A percentile compares a stretch with the other conserved stretches of the same genome.
These are phyloP conservation scores for Zygotorulaspora danielsina DNA, from an alignment of 805 yeast species.

Conservation along the genomic window DNA sequence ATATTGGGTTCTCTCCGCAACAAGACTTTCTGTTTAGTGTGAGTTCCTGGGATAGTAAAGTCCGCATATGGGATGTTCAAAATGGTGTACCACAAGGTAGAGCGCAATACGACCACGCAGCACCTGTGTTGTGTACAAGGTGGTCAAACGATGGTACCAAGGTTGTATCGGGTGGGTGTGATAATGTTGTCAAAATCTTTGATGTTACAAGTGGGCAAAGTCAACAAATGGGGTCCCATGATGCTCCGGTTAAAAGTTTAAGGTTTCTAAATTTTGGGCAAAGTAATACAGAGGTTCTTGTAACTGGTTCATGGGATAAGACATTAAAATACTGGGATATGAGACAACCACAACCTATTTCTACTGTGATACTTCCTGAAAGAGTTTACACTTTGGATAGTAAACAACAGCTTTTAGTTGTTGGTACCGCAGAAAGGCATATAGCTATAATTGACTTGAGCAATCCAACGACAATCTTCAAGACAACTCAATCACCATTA, in stretches of 20 bases:
- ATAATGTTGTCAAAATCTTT: constrained; percentile 77
- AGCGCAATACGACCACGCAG: constrained; percentile 86
- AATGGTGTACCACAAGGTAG: constrained; percentile 81
- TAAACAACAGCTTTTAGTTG: constrained; percentile 74
- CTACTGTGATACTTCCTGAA: constrained; percentile 81
- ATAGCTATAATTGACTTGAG: constrained; percentile 72
- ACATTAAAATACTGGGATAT: constrained; percentile 93
- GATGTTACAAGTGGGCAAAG: constrained; percentile 80
- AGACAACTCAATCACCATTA: constrained; percentile 67
- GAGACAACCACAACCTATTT: constrained; percentile 76
- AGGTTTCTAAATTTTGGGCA: constrained; percentile 82
- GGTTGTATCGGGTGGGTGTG: constrained; percentile 85
- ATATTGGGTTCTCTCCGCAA: constrained; percentile 78
- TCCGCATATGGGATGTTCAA: constrained; percentile 82
- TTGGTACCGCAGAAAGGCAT: constrained; percentile 91
- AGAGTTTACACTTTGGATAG: constrained; percentile 87
- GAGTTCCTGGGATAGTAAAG: constrained; percentile 93
- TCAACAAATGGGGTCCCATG: constrained; percentile 82
- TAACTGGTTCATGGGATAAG: constrained; percentile 95
- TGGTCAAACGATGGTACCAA: constrained; percentile 88
- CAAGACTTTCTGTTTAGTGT: constrained; percentile 73
- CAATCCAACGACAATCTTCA: constrained; percentile 78
- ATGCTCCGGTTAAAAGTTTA: constrained; percentile 69
- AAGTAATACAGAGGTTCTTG: constrained; percentile 70
- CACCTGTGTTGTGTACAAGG: constrained; percentile 74